These are phyloP conservation scores for Pseudogymnoascus pannorum DNA, from an alignment of 2,329 filamentous ascomycete species.

Conservation along the genomic window DNA sequence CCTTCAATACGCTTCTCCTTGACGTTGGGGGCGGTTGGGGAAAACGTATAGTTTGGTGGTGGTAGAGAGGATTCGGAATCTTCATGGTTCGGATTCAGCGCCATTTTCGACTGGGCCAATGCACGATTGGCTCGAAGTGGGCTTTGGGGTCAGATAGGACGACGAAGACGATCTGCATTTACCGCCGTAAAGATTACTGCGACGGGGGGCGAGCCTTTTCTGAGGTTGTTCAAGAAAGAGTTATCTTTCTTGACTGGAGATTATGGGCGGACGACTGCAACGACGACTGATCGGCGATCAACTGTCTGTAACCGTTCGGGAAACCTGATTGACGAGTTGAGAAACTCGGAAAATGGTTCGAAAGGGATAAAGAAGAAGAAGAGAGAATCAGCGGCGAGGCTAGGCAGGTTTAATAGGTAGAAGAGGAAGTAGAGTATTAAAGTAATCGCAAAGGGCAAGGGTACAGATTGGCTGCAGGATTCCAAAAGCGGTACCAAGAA, in stretches of 20 bases:
- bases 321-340: not conserved
- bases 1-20: constrained; percentile 9
- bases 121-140: constrained; percentile 21
- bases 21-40: not conserved
- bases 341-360: not conserved
- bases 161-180: constrained; percentile 2
- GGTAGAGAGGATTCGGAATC: not conserved
- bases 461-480: not conserved
- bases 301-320: not conserved
- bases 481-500: constrained; percentile 1
- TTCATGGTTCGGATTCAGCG: constrained; percentile 19
- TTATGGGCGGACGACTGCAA: not conserved
- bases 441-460: not conserved
- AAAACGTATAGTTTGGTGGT: constrained; percentile 8
- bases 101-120: constrained; percentile 28
- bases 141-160: constrained; percentile 13
- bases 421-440: not conserved
- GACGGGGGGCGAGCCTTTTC: not conserved
- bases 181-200: not conserved
- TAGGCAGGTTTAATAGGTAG: constrained; percentile 3
- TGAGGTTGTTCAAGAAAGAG: not conserved
- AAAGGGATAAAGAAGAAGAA: not conserved
- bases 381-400: not conserved
- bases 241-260: not conserved
- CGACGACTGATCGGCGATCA: not conserved